Percentiles rank a stretch among this genome's conserved stretches.
Conservation (phyloP, 805 yeast genomes). For the Wickerhamiella lipophila region DNA sequence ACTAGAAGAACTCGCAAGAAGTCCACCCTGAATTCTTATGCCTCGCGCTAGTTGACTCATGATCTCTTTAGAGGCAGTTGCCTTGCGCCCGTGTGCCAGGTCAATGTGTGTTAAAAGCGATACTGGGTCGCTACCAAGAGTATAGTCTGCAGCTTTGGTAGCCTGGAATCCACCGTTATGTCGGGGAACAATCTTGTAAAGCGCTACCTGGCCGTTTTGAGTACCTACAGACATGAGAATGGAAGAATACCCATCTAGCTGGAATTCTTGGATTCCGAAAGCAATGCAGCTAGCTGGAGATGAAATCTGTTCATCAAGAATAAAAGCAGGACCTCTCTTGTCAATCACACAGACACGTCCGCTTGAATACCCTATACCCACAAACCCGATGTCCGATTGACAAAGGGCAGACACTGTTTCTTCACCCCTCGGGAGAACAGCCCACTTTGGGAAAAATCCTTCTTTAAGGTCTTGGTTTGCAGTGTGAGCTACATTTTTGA, state of each 20-base stretch:
- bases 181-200: slow-evolving; percentile 54
- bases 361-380: slow-evolving; percentile 60
- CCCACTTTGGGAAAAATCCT: slow-evolving; percentile 49
- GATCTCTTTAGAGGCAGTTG: slow-evolving; percentile 46
- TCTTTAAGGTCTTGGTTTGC: slow-evolving; percentile 39
- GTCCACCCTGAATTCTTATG: slow-evolving; percentile 44
- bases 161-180: slow-evolving; percentile 49
- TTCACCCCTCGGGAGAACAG: slow-evolving; percentile 33
- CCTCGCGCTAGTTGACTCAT: slow-evolving; percentile 53
- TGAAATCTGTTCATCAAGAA: slow-evolving; percentile 29
- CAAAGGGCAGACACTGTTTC: slow-evolving; percentile 48
- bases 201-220: slow-evolving; percentile 52
- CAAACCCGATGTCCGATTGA: slow-evolving; percentile 71
- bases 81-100: slow-evolving; percentile 46
- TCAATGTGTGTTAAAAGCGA: slow-evolving; percentile 46
- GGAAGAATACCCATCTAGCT: slow-evolving; percentile 58
- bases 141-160: slow-evolving; percentile 36
- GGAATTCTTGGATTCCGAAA: slow-evolving; percentile 58
- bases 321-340: slow-evolving; percentile 58
- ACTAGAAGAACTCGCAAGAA: slow-evolving; percentile 42
- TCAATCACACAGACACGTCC: slow-evolving; percentile 72
- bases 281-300: slow-evolving; percentile 40
- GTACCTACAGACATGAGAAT: slow-evolving; percentile 68
- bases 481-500: slow-evolving; percentile 39
- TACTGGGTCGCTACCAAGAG: slow-evolving; percentile 42